Evolutionary conservation across 495 filamentous ascomycete species (phyloP), one percentile per base, ranked within the genome.

Genomic region (Viridothelium virens): DNA sequence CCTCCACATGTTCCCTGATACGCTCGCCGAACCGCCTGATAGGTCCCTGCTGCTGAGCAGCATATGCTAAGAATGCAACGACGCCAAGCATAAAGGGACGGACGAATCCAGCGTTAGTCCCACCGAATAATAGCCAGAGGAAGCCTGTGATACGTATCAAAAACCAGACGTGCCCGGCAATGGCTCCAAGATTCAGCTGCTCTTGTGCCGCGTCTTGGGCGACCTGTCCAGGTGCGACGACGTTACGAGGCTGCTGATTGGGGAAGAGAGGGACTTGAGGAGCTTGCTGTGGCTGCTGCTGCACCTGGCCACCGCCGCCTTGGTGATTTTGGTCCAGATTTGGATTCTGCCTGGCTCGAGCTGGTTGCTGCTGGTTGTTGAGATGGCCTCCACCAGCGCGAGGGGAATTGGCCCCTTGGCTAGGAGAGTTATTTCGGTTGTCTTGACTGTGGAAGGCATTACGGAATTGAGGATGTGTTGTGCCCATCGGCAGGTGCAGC

Each of bases 91-190:
- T 18, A 36, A 59, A 59, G 4, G 84, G 86, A 41, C 90, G 84
- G 7, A 83, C 82, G 87, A 87, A 92, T 53, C 87, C 68, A 34
- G 70, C 59, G 44, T 70, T 83, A 37, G 85, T 84, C n/a, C 85
- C 84, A 7, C 85, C 84, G 18, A 88, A 89, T 67, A 93, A 89
- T 75, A 91, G 85, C 79, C 89, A 93, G 44, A 90, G 84, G 75
- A 95, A 90, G 61, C 87, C 82, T 53, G 86, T 83, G 25, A 96
- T 75, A 38, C 91, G 85, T 56, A 91, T 76, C n/a, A 94, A 77
- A 18, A 94, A 81, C 91, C 91, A 96, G 31, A 94, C 72, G 63
- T 82, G 75, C n/a, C 71, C 72, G 0, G 70, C 36, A 78, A 34
- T 7, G 74, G 77, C 14, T 76, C 48, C 11, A 79, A 59, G 14